Conservation (phyloP, 345 rosid species). For the Eucalyptus pauciflora region DNA sequence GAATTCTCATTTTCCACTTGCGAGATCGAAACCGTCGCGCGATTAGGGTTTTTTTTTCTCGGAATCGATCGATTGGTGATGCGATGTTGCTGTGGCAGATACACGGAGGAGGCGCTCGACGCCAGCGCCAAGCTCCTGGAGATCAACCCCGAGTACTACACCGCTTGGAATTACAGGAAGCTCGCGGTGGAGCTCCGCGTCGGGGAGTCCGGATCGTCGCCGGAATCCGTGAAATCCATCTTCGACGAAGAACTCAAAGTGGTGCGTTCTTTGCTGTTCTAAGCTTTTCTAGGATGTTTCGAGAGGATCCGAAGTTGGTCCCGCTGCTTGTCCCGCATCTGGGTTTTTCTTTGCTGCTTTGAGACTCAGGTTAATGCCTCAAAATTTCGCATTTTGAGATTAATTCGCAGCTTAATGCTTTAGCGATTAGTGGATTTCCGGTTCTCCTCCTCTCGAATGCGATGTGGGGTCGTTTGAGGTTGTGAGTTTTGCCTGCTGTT, state of each 20-base stretch:
- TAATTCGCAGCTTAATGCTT: neutral
- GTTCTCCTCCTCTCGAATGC: neutral
- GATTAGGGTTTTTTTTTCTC: neutral
- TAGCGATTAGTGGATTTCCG: neutral
- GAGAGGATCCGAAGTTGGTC: neutral
- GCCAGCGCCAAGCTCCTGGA: conserved; percentile 73
- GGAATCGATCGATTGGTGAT: neutral
- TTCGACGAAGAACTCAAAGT: conserved; percentile 62
- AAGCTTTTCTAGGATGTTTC: neutral
- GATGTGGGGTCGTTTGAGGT: neutral
- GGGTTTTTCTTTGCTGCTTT: neutral
- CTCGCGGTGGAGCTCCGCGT: conserved; percentile 56
- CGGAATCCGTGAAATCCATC: conserved; percentile 31
- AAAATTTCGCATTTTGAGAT: neutral
- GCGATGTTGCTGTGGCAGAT: conserved; percentile 20
- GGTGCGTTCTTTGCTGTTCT: conserved; percentile 19
- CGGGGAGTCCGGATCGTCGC: conserved; percentile 20
- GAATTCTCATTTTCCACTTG: neutral
- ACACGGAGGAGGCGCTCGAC: conserved; percentile 67
- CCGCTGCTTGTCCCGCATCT: neutral
- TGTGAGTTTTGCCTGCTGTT: neutral
- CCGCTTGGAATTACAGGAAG: conserved; percentile 88
- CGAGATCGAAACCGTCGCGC: neutral
- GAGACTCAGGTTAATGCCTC: neutral
- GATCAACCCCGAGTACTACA: conserved; percentile 77